phyloP scores from a whole-genome alignment of 192 early-diverging fungal species.

The Diversispora eburnea region DNA sequence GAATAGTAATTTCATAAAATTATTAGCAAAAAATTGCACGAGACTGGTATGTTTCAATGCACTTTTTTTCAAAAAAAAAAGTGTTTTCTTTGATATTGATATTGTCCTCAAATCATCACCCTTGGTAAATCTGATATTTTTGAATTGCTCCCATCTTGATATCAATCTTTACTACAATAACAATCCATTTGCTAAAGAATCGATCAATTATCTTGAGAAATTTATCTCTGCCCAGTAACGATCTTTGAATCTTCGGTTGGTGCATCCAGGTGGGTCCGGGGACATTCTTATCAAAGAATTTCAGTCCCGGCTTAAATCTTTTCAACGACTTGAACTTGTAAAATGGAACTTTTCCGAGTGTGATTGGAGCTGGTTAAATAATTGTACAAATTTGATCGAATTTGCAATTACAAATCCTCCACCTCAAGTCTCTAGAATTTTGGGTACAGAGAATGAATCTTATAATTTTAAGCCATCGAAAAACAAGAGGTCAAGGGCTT shows the following conservation, averaged over 20 bases:
- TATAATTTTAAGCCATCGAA: conserved; percentile 16
- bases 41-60: conserved; percentile 13
- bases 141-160: conserved; percentile 15
- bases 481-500: conserved; percentile 23
- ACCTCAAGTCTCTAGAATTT: background rate
- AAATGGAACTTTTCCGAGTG: conserved; percentile 20
- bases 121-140: background rate
- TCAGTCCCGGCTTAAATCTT: conserved; percentile 11
- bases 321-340: conserved; percentile 24
- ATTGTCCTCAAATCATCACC: too few species aligned
- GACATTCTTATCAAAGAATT: conserved; percentile 12
- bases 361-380: background rate
- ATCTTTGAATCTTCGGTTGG: conserved; percentile 21
- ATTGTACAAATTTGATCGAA: conserved; percentile 14
- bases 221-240: conserved; percentile 3
- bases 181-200: too few species aligned
- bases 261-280: conserved; percentile 12
- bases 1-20: conserved; percentile 19
- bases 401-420: too few species aligned
- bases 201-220: background rate
- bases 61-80: too few species aligned
- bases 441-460: background rate
- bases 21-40: conserved; percentile 26
- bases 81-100: too few species aligned
- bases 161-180: too few species aligned